These are phyloP conservation scores for Ceratobasidium theobromae DNA, from an alignment of 1,284 basidiomycete genomes.

Conservation along the genomic window DNA sequence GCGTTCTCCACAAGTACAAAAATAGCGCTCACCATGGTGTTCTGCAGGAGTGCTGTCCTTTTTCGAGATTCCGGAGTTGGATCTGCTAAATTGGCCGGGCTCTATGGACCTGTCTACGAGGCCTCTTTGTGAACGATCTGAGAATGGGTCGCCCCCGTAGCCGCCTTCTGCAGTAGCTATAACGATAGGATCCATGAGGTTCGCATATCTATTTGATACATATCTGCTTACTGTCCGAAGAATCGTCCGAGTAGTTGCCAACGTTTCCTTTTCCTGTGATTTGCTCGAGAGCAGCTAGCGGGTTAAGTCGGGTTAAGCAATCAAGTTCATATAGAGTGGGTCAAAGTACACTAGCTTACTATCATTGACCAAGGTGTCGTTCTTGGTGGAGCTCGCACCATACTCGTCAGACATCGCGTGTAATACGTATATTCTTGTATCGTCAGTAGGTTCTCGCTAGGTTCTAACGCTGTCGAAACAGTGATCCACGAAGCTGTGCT, in stretches of 20 bases:
- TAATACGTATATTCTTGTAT: not conserved
- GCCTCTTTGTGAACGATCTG: conserved; percentile 27
- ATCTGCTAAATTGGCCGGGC: conserved; percentile 17
- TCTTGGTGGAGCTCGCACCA: conserved; percentile 22
- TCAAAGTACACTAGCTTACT: too few relatives aligned
- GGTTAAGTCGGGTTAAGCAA: too few relatives aligned
- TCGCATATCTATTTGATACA: not conserved
- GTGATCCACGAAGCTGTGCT: too few relatives aligned
- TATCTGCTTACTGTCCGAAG: conserved; percentile 5
- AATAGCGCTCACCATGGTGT: conserved; percentile 8
- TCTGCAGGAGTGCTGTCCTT: not conserved
- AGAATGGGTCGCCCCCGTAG: conserved; percentile 16
- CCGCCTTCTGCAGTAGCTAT: conserved; percentile 9
- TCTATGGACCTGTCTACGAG: conserved; percentile 26
- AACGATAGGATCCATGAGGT: not conserved
- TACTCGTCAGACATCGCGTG: conserved; percentile 16
- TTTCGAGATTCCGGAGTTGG: conserved; percentile 6
- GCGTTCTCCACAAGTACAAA: not conserved
- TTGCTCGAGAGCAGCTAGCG: conserved; percentile 19
- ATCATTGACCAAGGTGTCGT: conserved; percentile 22
- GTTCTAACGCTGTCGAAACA: too few relatives aligned
- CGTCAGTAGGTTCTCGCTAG: not conserved
- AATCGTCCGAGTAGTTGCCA: conserved; percentile 13
- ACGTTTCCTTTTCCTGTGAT: conserved; percentile 7
- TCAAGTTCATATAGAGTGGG: too few relatives aligned